These are phyloP conservation scores for Penicillium verrucosum DNA, from an alignment of 2,329 filamentous ascomycete species.

Conservation along the genomic window DNA sequence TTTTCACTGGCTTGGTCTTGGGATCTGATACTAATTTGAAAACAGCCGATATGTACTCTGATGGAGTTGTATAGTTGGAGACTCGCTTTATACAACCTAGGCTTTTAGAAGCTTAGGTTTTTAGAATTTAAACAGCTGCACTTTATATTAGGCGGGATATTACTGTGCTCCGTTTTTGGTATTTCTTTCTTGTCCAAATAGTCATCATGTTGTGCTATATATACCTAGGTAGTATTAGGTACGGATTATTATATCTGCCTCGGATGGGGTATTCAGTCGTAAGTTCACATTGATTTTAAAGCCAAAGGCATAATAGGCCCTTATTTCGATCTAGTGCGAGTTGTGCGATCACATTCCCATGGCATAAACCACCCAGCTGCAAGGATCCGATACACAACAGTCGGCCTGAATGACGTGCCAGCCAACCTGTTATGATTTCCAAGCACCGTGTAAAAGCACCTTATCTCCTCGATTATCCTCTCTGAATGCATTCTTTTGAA, in stretches of 20 bases:
- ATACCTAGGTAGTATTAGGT: not conserved
- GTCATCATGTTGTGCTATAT: not conserved
- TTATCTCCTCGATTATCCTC: not conserved
- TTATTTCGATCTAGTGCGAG: not conserved
- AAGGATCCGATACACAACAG: slow-evolving; percentile 23
- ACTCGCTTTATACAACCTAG: not conserved
- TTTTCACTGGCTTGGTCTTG: not conserved
- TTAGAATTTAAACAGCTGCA: not conserved
- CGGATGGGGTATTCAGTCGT: not conserved
- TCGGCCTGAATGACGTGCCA: slow-evolving; percentile 30
- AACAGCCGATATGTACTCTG: slow-evolving; percentile 3
- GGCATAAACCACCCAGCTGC: slow-evolving; percentile 5
- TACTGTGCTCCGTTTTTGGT: not conserved
- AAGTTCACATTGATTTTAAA: not conserved
- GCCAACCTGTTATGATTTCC: slow-evolving; percentile 15
- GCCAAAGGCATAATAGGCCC: not conserved
- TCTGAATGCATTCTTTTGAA: not conserved
- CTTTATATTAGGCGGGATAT: not conserved
- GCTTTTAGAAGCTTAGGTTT: too few relatives aligned
- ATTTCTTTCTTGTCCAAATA: not conserved
- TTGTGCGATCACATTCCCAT: not conserved
- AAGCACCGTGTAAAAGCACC: slow-evolving; percentile 11
- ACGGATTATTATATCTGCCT: not conserved
- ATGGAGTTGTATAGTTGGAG: not conserved
- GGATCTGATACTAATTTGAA: not conserved